Evolutionary conservation across 352 stramenopile species (phyloP).

Genomic region (Elongisporangium prolatum): DNA sequence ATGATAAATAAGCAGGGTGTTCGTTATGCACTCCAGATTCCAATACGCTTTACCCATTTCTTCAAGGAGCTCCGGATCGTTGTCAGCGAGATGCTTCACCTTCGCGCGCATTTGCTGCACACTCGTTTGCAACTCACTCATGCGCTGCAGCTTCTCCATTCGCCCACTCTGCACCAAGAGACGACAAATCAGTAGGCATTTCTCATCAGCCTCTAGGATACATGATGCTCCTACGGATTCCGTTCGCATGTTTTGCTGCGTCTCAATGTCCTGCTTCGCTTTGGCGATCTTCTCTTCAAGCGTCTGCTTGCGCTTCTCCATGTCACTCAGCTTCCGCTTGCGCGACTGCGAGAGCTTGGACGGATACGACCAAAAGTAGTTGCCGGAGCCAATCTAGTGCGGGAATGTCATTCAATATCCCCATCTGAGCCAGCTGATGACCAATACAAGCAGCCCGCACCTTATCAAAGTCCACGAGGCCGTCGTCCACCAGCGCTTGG

Average conservation of each 20-base stretch:
- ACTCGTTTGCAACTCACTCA: slow-evolving; percentile 43
- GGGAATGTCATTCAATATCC: background rate
- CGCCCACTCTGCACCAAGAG: slow-evolving; percentile 46
- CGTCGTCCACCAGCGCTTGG: slow-evolving; percentile 80
- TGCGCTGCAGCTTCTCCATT: slow-evolving; percentile 45
- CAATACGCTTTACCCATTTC: slow-evolving; percentile 31
- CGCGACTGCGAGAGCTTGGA: slow-evolving; percentile 76
- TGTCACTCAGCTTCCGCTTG: slow-evolving; percentile 67
- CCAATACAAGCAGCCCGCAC: slow-evolving; percentile 12
- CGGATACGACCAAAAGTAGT: slow-evolving; percentile 89
- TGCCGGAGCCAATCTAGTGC: slow-evolving; percentile 70
- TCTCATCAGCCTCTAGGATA: too few relatives aligned
- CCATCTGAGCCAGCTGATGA: too few relatives aligned
- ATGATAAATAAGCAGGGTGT: background rate
- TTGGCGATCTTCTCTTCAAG: slow-evolving; percentile 37
- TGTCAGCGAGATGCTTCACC: slow-evolving; percentile 64
- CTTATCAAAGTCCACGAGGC: slow-evolving; percentile 81
- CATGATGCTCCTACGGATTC: slow-evolving; percentile 43
- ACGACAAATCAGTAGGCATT: background rate
- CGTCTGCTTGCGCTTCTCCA: slow-evolving; percentile 45
- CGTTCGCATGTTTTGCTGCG: slow-evolving; percentile 38
- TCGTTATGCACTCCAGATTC: background rate
- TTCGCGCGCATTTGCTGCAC: slow-evolving; percentile 45
- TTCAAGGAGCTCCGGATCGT: slow-evolving; percentile 62
- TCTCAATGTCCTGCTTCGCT: slow-evolving; percentile 43